Evolutionary conservation across 257 asterid species (phyloP), one percentile per base, ranked within the genome.

Genomic region (Salvia hispanica): DNA sequence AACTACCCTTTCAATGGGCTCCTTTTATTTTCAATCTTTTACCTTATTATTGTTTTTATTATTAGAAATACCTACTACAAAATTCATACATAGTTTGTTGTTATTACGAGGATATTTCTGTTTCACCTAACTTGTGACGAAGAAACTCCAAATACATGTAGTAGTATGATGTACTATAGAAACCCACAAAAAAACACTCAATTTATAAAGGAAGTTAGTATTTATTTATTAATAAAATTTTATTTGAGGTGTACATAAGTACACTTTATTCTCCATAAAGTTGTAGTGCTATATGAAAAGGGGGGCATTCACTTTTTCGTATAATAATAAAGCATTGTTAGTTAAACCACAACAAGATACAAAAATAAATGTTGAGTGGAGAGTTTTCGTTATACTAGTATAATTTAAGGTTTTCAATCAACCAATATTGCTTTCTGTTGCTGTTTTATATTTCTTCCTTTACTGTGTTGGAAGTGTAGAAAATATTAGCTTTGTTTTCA

Each of bases 121-220:
- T 52, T 36, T 14, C 51, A 73, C 73, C 77, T 58, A 66, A 58
- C 67, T 48, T 57, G 1, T 56, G 37, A 21, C 40, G 7, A 11
- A 36, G 6, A 56, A 43, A 40, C 43, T 39, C 43, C 43, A 39
- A 39, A 39, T 39, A 39, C 7, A 36, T 36, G 7, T 36, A 25
- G 31, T 25, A 25, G 3, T 40, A 10, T 25, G 60, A 9, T 11
- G 15, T 54, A 3, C 4, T 4, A 3, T 34, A 34, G 12, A 33
- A 28, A 56, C 44, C 44, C 28, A 54, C 4, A 40, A 21, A 4
- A 9, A 15, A 5, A 51, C 2, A 8, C 34, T 56, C 13, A 56
- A 28, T 56, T 11, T 56, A 31, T 56, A 4, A 55, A 28, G 21
- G 53, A 31, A 55, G 15, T 25, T 12, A 11, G 4, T 47, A 6